These are phyloP conservation scores for Tricholoma bakamatsutake DNA, from an alignment of 768 basidiomycete genomes.

Conservation along the genomic window DNA sequence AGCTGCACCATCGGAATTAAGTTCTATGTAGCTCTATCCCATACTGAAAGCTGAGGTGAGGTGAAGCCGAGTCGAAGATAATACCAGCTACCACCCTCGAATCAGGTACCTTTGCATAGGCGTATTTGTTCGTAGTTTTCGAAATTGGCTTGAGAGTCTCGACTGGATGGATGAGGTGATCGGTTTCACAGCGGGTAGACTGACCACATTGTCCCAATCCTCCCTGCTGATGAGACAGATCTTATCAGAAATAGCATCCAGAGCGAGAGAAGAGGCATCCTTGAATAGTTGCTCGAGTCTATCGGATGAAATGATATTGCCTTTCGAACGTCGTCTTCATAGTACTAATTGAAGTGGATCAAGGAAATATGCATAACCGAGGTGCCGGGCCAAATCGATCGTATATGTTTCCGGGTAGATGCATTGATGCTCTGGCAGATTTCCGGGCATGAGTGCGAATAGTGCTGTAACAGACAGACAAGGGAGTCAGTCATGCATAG, in stretches of 20 bases:
- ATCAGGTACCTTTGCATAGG: background rate
- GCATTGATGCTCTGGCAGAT: no score
- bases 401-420: background rate
- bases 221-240: background rate
- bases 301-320: background rate
- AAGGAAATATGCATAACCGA: background rate
- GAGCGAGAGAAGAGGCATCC: background rate
- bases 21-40: background rate
- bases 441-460: background rate
- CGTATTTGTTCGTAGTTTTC: background rate
- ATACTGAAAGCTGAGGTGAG: background rate
- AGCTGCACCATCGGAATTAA: background rate
- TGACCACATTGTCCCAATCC: background rate
- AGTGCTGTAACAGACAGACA: background rate
- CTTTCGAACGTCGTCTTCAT: background rate
- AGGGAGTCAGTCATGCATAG: background rate
- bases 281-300: background rate
- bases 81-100: background rate
- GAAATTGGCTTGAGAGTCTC: background rate
- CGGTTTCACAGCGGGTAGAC: background rate
- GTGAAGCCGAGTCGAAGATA: background rate
- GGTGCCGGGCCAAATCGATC: background rate
- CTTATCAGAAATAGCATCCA: background rate
- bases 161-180: background rate
- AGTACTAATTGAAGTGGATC: background rate